phyloP scores from a whole-genome alignment of 805 yeast genomes.

The Peterozyma xylosa region DNA sequence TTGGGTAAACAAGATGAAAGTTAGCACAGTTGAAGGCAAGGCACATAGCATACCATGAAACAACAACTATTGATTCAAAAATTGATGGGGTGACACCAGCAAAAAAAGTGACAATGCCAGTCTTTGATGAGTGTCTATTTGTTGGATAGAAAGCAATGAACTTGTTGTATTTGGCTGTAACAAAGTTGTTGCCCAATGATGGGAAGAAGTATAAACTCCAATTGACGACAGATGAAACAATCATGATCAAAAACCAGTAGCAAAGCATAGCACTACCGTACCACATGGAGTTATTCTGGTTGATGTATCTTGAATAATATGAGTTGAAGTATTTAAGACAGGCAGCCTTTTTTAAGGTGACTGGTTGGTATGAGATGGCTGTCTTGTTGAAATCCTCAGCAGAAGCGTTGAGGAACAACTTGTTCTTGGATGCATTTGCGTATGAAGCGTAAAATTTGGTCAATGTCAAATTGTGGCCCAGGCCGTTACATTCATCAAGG shows the following conservation, averaged over 20 bases:
- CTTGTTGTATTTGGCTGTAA: slow-evolving; percentile 21
- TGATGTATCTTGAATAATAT: slow-evolving; percentile 22
- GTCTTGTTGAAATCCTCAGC: slow-evolving; percentile 23
- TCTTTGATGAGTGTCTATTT: neutral
- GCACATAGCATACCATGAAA: slow-evolving; percentile 24
- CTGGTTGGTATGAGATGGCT: slow-evolving; percentile 26
- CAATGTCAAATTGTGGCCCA: slow-evolving; percentile 20
- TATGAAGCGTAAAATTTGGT: slow-evolving; percentile 27
- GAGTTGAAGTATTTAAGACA: slow-evolving; percentile 14
- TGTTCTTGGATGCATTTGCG: slow-evolving; percentile 31
- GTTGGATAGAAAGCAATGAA: slow-evolving; percentile 12
- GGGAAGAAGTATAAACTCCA: slow-evolving; percentile 35
- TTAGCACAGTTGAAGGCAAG: slow-evolving; percentile 11
- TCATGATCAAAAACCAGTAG: slow-evolving; percentile 39
- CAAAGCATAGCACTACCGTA: slow-evolving; percentile 39
- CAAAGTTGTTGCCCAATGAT: slow-evolving; percentile 3
- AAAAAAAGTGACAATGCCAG: neutral
- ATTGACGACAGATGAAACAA: slow-evolving; percentile 32
- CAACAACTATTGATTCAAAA: slow-evolving; percentile 37
- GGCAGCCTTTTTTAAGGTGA: slow-evolving; percentile 8
- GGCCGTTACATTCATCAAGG: slow-evolving; percentile 15
- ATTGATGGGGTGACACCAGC: slow-evolving; percentile 42
- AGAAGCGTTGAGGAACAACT: slow-evolving; percentile 21
- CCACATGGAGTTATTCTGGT: slow-evolving; percentile 31
- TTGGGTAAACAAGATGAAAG: slow-evolving; percentile 7